phyloP scores from a whole-genome alignment of 495 filamentous ascomycete species.

The Penicillium herquei region DNA sequence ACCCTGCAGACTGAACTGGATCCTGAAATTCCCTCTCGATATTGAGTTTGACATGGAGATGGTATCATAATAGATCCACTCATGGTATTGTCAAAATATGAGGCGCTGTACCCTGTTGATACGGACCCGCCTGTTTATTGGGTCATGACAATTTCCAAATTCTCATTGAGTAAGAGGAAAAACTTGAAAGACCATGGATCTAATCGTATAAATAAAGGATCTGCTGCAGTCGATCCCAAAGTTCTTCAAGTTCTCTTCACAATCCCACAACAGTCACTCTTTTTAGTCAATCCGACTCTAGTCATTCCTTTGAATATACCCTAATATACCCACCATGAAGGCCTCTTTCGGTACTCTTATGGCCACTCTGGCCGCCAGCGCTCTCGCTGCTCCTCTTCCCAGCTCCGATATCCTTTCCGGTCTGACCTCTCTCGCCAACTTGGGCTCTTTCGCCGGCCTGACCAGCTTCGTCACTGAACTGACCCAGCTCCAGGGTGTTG shows the following conservation, averaged over 20 bases:
- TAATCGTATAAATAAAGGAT: slow-evolving; percentile 17
- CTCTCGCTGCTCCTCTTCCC: slow-evolving; percentile 31
- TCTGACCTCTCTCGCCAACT: slow-evolving; percentile 8
- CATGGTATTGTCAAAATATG: neutral
- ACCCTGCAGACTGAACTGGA: neutral
- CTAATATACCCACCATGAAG: slow-evolving; percentile 35
- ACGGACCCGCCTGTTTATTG: slow-evolving; percentile 18
- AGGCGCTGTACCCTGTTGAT: neutral
- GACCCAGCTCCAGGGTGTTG: slow-evolving; percentile 12
- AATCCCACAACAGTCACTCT: slow-evolving; percentile 21
- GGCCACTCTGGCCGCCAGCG: slow-evolving; percentile 32
- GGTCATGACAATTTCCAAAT: neutral
- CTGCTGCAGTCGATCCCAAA: slow-evolving; percentile 8
- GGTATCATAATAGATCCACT: neutral
- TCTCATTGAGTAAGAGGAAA: neutral
- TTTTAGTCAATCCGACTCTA: slow-evolving; percentile 25
- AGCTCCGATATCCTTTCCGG: neutral
- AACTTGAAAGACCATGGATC: neutral
- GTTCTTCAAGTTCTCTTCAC: slow-evolving; percentile 17
- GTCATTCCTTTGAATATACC: slow-evolving; percentile 32
- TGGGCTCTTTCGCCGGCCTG: slow-evolving; percentile 18
- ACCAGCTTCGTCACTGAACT: slow-evolving; percentile 5
- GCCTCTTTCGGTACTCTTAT: slow-evolving; percentile 33
- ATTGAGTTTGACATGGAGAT: slow-evolving; percentile 9
- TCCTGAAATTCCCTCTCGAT: neutral